phyloP scores from a whole-genome alignment of 2,329 filamentous ascomycete genomes.

The Cordyceps cateniannulata region DNA sequence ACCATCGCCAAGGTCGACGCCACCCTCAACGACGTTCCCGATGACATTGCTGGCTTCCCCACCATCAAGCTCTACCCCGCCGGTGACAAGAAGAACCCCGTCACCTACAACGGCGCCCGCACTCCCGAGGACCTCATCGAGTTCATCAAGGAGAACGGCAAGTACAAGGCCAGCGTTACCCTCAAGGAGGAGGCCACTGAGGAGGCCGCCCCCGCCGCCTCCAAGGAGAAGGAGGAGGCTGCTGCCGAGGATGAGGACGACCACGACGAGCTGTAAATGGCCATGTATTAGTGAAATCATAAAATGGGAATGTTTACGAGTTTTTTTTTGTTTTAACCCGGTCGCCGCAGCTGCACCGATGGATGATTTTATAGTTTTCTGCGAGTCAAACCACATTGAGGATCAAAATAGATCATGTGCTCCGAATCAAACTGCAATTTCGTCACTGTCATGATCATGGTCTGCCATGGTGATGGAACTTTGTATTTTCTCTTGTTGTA shows the following conservation, averaged over 20 bases:
- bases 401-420: constrained; percentile 12
- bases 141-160: constrained; percentile 94
- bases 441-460: neutral
- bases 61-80: constrained; percentile 98
- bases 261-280: constrained; percentile 71
- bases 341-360: constrained; percentile 5
- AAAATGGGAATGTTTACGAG: constrained; percentile 13
- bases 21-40: constrained; percentile 90
- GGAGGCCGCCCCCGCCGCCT: constrained; percentile 47
- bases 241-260: constrained; percentile 11
- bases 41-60: constrained; percentile 95
- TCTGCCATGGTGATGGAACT: neutral
- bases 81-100: constrained; percentile 74
- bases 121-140: constrained; percentile 85
- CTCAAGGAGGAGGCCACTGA: constrained; percentile 47
- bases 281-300: constrained; percentile 21
- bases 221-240: constrained; percentile 44
- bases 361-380: constrained; percentile 6
- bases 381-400: constrained; percentile 4
- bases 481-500: constrained; percentile 3
- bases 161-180: constrained; percentile 68
- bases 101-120: constrained; percentile 83
- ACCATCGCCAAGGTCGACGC: constrained; percentile 97
- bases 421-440: neutral
- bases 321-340: constrained; percentile 20